Evolutionary conservation across 192 early-diverging fungal species (phyloP).

Genomic region (Linnemannia zychae): DNA sequence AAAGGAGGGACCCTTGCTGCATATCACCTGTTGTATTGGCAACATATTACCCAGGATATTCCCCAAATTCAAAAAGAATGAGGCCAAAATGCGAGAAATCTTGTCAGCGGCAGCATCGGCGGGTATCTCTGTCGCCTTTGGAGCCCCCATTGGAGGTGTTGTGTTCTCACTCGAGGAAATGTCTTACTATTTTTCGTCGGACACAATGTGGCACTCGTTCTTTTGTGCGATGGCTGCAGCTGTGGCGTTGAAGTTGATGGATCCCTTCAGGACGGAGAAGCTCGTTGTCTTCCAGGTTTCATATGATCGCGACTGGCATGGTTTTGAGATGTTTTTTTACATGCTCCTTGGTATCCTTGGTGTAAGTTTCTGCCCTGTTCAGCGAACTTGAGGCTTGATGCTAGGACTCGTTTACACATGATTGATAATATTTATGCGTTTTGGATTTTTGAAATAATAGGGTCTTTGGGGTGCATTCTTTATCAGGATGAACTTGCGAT

Average conservation of each 20-base stretch:
- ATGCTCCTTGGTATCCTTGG: conserved; percentile 87
- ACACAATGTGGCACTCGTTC: conserved; percentile 94
- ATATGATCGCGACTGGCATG: conserved; percentile 91
- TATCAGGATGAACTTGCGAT: conserved; percentile 76
- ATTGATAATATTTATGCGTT: neutral
- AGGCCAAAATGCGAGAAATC: conserved; percentile 94
- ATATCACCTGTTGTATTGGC: conserved; percentile 91
- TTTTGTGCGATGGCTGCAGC: conserved; percentile 95
- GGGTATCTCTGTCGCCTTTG: conserved; percentile 96
- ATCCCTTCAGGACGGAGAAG: conserved; percentile 89
- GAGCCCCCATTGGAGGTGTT: conserved; percentile 96
- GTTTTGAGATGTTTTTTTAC: conserved; percentile 93
- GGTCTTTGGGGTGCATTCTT: conserved; percentile 90
- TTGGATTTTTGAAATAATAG: conserved; percentile 52
- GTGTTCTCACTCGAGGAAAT: conserved; percentile 95
- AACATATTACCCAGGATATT: conserved; percentile 90
- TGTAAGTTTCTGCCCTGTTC: conserved; percentile 55
- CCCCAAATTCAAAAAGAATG: conserved; percentile 93
- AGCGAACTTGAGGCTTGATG: neutral
- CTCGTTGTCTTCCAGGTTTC: conserved; percentile 90
- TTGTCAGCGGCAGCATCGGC: conserved; percentile 93
- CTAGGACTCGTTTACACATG: neutral
- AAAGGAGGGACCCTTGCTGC: conserved; percentile 96
- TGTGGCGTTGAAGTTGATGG: conserved; percentile 80
- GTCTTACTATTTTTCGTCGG: conserved; percentile 92